Evolutionary conservation across 2,329 filamentous ascomycete genomes (phyloP).

Genomic region (Ceratocystis alfenasii): DNA sequence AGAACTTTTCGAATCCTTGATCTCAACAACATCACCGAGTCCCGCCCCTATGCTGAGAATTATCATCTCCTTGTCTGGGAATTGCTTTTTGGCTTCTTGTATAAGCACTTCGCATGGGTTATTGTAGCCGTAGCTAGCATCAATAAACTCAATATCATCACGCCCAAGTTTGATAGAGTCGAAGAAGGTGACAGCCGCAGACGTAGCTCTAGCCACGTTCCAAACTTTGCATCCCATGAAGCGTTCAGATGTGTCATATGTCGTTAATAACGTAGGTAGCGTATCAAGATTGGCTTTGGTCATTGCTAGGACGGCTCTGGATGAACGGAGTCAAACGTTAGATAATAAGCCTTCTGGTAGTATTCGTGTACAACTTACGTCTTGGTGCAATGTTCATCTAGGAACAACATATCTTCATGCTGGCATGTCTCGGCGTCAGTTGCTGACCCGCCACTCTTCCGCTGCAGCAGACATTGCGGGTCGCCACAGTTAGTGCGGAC

Average conservation of each 20-base stretch:
- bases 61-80: constrained; percentile 22
- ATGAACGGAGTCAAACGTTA: background rate
- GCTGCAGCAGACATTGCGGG: background rate
- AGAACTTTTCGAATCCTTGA: constrained; percentile 19
- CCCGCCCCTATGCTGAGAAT: constrained; percentile 28
- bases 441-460: background rate
- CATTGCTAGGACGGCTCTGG: background rate
- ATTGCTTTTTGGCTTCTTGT: constrained; percentile 26
- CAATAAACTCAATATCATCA: constrained; percentile 27
- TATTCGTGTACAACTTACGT: background rate
- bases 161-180: constrained; percentile 27
- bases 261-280: constrained; percentile 25
- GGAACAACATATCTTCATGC: background rate
- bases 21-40: constrained; percentile 23
- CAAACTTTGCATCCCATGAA: constrained; percentile 26
- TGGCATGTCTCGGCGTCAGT: background rate
- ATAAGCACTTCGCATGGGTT: constrained; percentile 29
- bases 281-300: constrained; percentile 1
- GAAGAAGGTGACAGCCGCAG: constrained; percentile 27
- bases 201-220: constrained; percentile 28
- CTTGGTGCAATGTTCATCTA: background rate
- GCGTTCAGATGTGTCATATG: constrained; percentile 24
- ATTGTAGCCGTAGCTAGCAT: constrained; percentile 28
- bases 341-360: accelerated
- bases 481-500: background rate